Evolutionary conservation across 1,284 basidiomycete genomes (phyloP), one percentile per base, ranked within the genome.

Genomic region (Naganishia sp.): DNA sequence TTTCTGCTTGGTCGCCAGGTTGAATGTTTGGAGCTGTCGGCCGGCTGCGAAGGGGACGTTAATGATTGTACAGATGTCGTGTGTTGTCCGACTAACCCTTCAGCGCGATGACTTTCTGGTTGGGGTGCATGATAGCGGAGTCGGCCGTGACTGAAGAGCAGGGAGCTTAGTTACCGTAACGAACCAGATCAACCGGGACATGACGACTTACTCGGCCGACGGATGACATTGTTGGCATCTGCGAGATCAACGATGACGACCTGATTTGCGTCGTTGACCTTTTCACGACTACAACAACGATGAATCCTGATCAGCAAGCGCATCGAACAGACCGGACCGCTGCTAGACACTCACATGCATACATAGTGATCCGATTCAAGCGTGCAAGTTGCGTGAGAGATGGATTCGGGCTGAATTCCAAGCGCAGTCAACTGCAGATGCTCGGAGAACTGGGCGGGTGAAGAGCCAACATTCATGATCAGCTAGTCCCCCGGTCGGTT

Each of bases 101-200:
- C 68, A 99, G 82, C 11, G 96, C 96, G 68, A 99, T 87, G 80
- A 99, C 94, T 86, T 97, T 98, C 83, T 96, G 88, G 73, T 87
- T 86, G 31, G 93, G 93, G 80, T 98, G 94, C 95, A 99, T 99
- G 76, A 99, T 97, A 70, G 96, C 95, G 66, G 92, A 94, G 80
- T 99, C 96, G 87, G 84, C 96, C 28, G 92, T 92, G 77, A 99
- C 78, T 80, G 51, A 2, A 25, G 32, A 11, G 5, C 15, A 11
- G 10, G 31, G 21, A 28, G n/a, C 7, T 53, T 15, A 54, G 51
- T 31, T 39, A 39, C n/a, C n/a, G 11, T 28, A n/a, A 13, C 39
- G 3, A 15, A n/a, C 2, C 35, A 23, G 4, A 43, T 7, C 2
- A 45, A 32, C 21, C 1, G n/a, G 42, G 43, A 9, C n/a, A 13